A percentile compares a stretch with the other conserved stretches of the same genome.
These are phyloP conservation scores for Penicilliopsis zonata DNA, from an alignment of 495 filamentous ascomycete species.

Conservation along the genomic window DNA sequence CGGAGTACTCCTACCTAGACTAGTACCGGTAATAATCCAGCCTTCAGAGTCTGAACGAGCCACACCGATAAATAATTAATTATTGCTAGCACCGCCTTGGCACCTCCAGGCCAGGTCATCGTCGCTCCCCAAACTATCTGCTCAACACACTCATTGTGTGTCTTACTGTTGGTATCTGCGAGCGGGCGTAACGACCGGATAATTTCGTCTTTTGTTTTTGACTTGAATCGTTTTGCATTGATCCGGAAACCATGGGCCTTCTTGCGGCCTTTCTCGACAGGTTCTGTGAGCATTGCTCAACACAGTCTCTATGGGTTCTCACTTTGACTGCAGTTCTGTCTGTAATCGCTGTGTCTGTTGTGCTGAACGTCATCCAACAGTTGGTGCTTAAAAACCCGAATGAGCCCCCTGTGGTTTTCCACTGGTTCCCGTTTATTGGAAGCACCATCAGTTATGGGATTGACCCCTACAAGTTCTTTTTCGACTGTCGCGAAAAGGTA, in stretches of 20 bases:
- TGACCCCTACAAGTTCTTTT: conserved; percentile 52
- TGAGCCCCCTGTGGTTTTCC: conserved; percentile 53
- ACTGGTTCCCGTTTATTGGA: conserved; percentile 51
- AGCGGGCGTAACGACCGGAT: no score
- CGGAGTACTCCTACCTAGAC: no score
- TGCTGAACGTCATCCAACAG: conserved; percentile 57
- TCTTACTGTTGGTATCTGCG: no score
- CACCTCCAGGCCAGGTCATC: no score
- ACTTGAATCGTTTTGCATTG: conserved; percentile 1
- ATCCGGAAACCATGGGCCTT: conserved; percentile 21
- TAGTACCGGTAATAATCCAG: no score
- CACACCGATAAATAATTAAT: no score
- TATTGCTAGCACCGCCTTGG: no score
- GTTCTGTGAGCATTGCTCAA: conserved; percentile 29
- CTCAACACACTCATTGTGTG: no score
- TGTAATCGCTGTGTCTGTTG: conserved; percentile 21
- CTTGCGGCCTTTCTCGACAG: conserved; percentile 22
- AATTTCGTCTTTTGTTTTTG: conserved; percentile 2
- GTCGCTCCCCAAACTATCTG: no score
- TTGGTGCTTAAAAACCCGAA: conserved; percentile 54
- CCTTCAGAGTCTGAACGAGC: no score
- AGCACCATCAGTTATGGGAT: conserved; percentile 55
- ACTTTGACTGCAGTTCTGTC: conserved; percentile 15
- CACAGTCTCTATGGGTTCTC: conserved; percentile 21
- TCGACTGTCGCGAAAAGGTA: conserved; percentile 40